A percentile compares a stretch with the other conserved stretches of the same genome.
Evolutionary conservation across 305 asterid species (phyloP).

Genomic region (Petunia hybrid): DNA sequence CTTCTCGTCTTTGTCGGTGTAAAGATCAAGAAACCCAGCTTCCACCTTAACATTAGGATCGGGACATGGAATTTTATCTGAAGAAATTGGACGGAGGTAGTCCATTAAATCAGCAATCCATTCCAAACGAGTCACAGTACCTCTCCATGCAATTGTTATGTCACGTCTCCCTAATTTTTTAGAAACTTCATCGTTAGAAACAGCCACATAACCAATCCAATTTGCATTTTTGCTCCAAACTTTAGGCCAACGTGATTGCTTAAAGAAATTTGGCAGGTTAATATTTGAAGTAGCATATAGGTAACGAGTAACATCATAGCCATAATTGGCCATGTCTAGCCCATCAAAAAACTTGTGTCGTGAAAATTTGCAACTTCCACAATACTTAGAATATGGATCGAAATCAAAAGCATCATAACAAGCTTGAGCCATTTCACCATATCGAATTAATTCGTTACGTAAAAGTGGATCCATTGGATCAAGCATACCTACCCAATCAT

Average conservation of each 20-base stretch:
- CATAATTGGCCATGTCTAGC: slow-evolving; percentile 44
- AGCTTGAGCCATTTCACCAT: slow-evolving; percentile 48
- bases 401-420: slow-evolving; percentile 45
- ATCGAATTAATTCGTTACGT: slow-evolving; percentile 39
- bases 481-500: slow-evolving; percentile 44
- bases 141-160: slow-evolving; percentile 43
- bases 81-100: slow-evolving; percentile 26
- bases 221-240: slow-evolving; percentile 27
- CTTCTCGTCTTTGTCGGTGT: slow-evolving; percentile 23
- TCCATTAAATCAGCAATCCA: slow-evolving; percentile 43
- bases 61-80: slow-evolving; percentile 27
- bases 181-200: slow-evolving; percentile 38
- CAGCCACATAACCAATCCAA: slow-evolving; percentile 47
- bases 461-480: slow-evolving; percentile 44
- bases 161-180: slow-evolving; percentile 32
- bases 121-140: slow-evolving; percentile 40
- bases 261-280: slow-evolving; percentile 40
- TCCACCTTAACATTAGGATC: slow-evolving; percentile 40
- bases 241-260: slow-evolving; percentile 26
- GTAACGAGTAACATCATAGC: slow-evolving; percentile 53
- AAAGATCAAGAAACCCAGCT: slow-evolving; percentile 40
- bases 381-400: slow-evolving; percentile 45
- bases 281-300: slow-evolving; percentile 58
- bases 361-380: slow-evolving; percentile 51
- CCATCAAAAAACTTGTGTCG: slow-evolving; percentile 30